Percentiles rank a stretch among this genome's conserved stretches.
Evolutionary conservation across 441 rosid genomes (phyloP).

Genomic region (Rhodomyrtus psidioides): DNA sequence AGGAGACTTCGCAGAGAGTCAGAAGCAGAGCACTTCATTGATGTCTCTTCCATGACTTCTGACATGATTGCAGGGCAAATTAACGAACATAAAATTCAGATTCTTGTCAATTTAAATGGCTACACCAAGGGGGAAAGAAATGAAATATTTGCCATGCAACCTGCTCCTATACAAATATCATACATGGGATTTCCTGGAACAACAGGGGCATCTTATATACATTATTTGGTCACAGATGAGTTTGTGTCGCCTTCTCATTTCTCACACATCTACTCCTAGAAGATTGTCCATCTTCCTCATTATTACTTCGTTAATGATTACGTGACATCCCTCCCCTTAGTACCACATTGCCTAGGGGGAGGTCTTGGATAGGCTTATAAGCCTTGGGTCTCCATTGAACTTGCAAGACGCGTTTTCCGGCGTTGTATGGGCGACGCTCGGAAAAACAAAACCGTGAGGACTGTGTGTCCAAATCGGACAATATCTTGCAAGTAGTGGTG

Average conservation of each 20-base stretch:
- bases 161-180: slow-evolving; percentile 98
- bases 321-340: no score
- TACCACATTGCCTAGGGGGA: no score
- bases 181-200: slow-evolving; percentile 99
- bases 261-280: slow-evolving; percentile 87
- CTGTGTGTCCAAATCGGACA: no score
- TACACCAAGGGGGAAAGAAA: slow-evolving; percentile 99
- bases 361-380: no score
- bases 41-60: slow-evolving; percentile 85
- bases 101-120: slow-evolving; percentile 91
- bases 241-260: slow-evolving; percentile 80
- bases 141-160: slow-evolving; percentile 97
- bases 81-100: slow-evolving; percentile 81
- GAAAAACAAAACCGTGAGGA: no score
- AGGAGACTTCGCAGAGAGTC: slow-evolving; percentile 89
- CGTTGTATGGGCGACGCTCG: no score
- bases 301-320: slow-evolving; percentile 99
- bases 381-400: no score
- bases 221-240: slow-evolving; percentile 98
- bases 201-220: slow-evolving; percentile 90
- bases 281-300: slow-evolving; percentile 95
- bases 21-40: slow-evolving; percentile 89
- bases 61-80: slow-evolving; percentile 84
- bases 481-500: no score
- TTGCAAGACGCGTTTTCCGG: no score